Evolutionary conservation across 768 basidiomycete species (phyloP).

Genomic region (Collybiopsis confluens): DNA sequence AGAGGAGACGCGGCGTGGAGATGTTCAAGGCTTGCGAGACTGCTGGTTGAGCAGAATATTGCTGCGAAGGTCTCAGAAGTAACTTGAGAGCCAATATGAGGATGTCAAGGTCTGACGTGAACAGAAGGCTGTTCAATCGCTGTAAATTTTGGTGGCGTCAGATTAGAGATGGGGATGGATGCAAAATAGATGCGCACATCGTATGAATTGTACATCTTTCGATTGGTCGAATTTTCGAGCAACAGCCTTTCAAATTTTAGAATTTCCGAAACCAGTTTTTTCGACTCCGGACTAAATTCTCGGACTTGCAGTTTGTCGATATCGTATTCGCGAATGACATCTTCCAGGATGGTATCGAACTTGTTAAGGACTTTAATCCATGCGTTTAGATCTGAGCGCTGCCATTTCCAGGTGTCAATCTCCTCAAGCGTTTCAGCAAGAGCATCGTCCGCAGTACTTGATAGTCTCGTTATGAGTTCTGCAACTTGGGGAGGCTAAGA

Average conservation of each 20-base stretch:
- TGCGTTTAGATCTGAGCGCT: slow-evolving; percentile 91
- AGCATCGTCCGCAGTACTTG: slow-evolving; percentile 65
- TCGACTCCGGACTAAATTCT: slow-evolving; percentile 70
- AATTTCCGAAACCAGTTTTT: slow-evolving; percentile 74
- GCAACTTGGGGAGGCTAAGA: slow-evolving; percentile 73
- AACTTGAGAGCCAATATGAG: slow-evolving; percentile 80
- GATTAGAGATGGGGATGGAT: slow-evolving; percentile 8
- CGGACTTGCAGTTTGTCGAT: slow-evolving; percentile 81
- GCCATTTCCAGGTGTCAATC: slow-evolving; percentile 88
- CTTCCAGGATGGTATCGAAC: slow-evolving; percentile 87
- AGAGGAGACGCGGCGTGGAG: slow-evolving; percentile 74
- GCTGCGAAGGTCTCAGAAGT: slow-evolving; percentile 88
- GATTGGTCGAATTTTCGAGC: slow-evolving; percentile 95
- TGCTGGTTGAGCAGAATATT: slow-evolving; percentile 85
- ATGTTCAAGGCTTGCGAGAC: slow-evolving; percentile 81
- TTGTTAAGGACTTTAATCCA: slow-evolving; percentile 97
- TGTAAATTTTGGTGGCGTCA: slow-evolving; percentile 25
- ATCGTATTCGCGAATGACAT: slow-evolving; percentile 77
- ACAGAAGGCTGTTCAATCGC: slow-evolving; percentile 87
- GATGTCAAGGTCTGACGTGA: slow-evolving; percentile 86
- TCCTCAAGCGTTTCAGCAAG: slow-evolving; percentile 61
- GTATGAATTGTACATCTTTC: slow-evolving; percentile 94
- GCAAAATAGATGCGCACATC: slow-evolving; percentile 63
- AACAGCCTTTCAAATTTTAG: slow-evolving; percentile 85
- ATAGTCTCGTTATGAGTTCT: slow-evolving; percentile 71